phyloP scores from a whole-genome alignment of 1,139 yeast genomes.

The Kluyveromyces marxianus region DNA sequence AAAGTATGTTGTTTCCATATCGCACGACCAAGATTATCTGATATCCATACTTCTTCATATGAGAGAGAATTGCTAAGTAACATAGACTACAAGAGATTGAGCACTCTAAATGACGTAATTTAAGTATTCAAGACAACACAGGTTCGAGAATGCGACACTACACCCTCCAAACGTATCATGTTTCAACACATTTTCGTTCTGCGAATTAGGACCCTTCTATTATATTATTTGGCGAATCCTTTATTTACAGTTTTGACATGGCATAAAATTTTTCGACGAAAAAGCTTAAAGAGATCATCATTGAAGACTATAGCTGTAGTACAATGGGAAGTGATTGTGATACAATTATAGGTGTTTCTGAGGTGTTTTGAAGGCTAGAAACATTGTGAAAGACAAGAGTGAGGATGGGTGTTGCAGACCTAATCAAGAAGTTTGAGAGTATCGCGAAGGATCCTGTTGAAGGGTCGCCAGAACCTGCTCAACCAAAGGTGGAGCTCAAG shows the following conservation, averaged over 20 bases:
- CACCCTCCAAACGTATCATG: too few relatives aligned
- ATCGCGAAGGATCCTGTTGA: conserved; percentile 14
- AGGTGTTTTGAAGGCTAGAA: background rate
- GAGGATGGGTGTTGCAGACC: conserved; percentile 32
- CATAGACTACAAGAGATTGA: too few relatives aligned
- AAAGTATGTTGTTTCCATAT: conserved; percentile 19
- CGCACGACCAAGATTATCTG: conserved; percentile 27
- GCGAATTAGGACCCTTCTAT: background rate
- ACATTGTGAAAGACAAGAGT: background rate
- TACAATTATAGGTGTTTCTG: too few relatives aligned
- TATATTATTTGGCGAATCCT: background rate
- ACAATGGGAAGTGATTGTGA: too few relatives aligned
- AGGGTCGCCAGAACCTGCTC: background rate
- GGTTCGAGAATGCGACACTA: too few relatives aligned
- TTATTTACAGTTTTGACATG: background rate
- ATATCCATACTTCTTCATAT: conserved; percentile 14
- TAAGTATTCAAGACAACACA: too few relatives aligned
- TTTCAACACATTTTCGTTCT: too few relatives aligned
- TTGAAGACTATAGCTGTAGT: background rate
- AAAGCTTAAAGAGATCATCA: background rate
- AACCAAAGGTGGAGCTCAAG: background rate
- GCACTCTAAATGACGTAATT: too few relatives aligned
- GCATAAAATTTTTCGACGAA: background rate
- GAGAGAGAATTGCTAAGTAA: background rate
- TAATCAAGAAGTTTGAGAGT: conserved; percentile 31